These are phyloP conservation scores for Exidia glandulosa DNA, from an alignment of 768 basidiomycete genomes.

Conservation along the genomic window DNA sequence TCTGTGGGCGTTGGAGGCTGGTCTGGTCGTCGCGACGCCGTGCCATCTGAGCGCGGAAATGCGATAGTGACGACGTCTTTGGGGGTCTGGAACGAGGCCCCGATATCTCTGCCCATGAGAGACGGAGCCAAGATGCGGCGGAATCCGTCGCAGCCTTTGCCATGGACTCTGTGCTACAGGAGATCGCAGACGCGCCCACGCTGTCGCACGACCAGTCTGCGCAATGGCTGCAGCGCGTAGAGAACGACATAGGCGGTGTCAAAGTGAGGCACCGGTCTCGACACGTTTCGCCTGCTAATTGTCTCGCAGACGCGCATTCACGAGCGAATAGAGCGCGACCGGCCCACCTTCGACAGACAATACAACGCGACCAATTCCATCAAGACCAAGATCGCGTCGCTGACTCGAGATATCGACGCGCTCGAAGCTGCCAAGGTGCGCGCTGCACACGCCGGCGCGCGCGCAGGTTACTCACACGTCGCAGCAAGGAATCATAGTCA, in stretches of 20 bases:
- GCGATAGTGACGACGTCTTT: slow-evolving; percentile 23
- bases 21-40: slow-evolving; percentile 41
- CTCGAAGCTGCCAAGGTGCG: background rate
- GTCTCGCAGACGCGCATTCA: background rate
- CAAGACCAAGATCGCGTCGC: background rate
- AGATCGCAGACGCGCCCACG: background rate
- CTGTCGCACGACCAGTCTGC: background rate
- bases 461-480: background rate
- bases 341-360: background rate
- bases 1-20: slow-evolving; percentile 42
- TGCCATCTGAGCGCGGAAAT: slow-evolving; percentile 54
- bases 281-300: background rate
- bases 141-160: background rate
- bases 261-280: background rate
- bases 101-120: background rate
- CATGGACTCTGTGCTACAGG: background rate
- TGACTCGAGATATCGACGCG: background rate
- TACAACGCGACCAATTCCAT: background rate
- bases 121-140: background rate
- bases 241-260: background rate
- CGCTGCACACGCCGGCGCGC: background rate
- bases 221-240: background rate
- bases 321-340: background rate
- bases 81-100: background rate
- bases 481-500: background rate